These are phyloP conservation scores for Solidago caesia DNA, from an alignment of 129 eudicot genomes.

Conservation along the genomic window DNA sequence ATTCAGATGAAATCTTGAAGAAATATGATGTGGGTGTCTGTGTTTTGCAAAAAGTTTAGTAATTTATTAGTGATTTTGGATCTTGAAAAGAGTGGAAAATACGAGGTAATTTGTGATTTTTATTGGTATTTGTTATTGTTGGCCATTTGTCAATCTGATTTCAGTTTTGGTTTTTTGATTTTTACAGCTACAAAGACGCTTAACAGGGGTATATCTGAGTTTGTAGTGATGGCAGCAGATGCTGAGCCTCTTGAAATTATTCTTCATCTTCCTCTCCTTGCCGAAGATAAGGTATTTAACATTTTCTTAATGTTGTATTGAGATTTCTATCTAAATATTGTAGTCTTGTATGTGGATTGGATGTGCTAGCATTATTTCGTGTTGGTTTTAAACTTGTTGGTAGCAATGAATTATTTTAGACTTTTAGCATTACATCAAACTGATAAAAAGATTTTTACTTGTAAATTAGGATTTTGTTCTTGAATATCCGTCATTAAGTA, in stretches of 20 bases:
- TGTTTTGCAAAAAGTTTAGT: neutral
- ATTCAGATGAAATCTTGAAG: constrained; percentile 2
- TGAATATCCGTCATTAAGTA: neutral
- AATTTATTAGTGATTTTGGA: neutral
- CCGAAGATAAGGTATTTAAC: constrained; percentile 67
- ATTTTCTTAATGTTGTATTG: neutral
- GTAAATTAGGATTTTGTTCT: neutral
- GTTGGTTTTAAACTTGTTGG: neutral
- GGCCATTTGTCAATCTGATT: neutral
- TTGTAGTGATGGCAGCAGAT: constrained; percentile 81
- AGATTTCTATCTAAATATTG: neutral
- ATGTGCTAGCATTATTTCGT: neutral
- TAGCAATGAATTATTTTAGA: neutral
- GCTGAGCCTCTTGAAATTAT: constrained; percentile 80
- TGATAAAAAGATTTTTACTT: neutral
- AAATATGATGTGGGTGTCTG: neutral
- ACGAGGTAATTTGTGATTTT: neutral
- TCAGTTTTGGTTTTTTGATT: neutral
- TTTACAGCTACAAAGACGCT: constrained; percentile 74
- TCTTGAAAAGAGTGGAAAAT: neutral
- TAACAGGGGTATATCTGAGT: constrained; percentile 81
- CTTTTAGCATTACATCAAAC: neutral
- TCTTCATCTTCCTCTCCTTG: constrained; percentile 82
- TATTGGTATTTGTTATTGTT: constrained; percentile 9
- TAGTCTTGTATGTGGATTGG: neutral